Evolutionary conservation across 2,329 filamentous ascomycete species (phyloP).

Genomic region (Colletotrichum sp.): DNA sequence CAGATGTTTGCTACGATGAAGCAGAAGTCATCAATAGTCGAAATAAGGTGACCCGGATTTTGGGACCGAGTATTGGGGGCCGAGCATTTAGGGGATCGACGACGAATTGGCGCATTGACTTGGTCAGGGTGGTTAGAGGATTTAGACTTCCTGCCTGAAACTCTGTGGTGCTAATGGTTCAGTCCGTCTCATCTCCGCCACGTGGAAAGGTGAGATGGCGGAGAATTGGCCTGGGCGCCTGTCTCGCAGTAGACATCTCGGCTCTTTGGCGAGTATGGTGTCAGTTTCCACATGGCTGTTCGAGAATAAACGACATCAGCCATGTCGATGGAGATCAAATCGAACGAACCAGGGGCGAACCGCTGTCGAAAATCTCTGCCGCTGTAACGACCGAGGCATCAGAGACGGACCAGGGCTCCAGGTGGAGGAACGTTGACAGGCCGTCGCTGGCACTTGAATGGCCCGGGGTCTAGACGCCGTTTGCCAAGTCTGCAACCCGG

Average conservation of each 20-base stretch:
- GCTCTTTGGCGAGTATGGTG: neutral
- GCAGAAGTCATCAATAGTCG: neutral
- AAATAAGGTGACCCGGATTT: neutral
- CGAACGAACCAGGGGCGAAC: neutral
- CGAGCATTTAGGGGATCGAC: neutral
- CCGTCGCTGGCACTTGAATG: neutral
- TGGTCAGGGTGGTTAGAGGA: neutral
- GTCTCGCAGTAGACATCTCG: neutral
- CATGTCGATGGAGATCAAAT: neutral
- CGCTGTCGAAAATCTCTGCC: neutral
- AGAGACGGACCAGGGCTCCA: neutral
- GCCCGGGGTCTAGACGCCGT: constrained; percentile 1
- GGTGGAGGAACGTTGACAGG: neutral
- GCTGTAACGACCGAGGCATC: neutral
- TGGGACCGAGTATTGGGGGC: neutral
- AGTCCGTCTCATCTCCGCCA: constrained; percentile 16
- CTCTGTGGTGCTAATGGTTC: neutral
- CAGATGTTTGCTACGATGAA: neutral
- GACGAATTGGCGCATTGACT: constrained; percentile 5
- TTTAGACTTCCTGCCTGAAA: constrained; percentile 18
- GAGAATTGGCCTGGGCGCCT: neutral
- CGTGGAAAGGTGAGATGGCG: constrained; percentile 17
- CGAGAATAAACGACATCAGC: neutral
- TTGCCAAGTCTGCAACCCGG: constrained; percentile 5
- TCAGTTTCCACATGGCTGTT: neutral